Base-by-base conservation (phyloP, 108 stramenopile genomes). In the Nitzschia sp. region DNA sequence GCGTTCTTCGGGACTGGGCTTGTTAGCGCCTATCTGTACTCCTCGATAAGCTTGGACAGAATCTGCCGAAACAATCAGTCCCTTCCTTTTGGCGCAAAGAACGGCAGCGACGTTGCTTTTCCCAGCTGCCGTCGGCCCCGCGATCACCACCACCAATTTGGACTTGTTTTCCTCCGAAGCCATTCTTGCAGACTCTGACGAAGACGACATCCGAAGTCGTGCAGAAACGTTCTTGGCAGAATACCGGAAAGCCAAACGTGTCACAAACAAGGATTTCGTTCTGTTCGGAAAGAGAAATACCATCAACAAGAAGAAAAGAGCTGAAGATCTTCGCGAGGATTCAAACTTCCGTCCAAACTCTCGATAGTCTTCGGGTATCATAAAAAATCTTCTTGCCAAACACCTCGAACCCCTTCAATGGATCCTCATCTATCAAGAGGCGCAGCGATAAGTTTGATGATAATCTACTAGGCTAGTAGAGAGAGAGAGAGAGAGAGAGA, bases 1-100 rank as follows among this genome's bases (percentile, higher is more conserved):
- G 60, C 66, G 72, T 65, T 98, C 98, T 76, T 80, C 72, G 22
- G 21, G 6, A n/a, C 91, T 87, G 21, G 97, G 97, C 66, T 97
- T 97, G 78, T 98, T 98, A 36, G 96, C 91, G 16, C 96, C 98
- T 36, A 98, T 90, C 35, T 93, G 78, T 17, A 97, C 89, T 15
- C 86, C 87, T 63, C 82, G 79, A 52, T 97, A 98, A 19, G 89
- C 89, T 77, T 98, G 98, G 0, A 98, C 98, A 8, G 89, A 91
- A 71, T 98, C 98, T 35, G 96, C 97, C 19, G 93, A 91, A 1
- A 98, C 72, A 35, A 98, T 87, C 36, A 78, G 52, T 13, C 76
- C 77, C 26, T 36, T 56, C 6, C 66, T 68, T 30, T 69, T 28
- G 19, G 59, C 67, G 66, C 93, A 95, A n/a, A 98, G 53, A 16